Conservation (phyloP, 2,329 filamentous ascomycete genomes). For the Corniculantispora saksenae region DNA sequence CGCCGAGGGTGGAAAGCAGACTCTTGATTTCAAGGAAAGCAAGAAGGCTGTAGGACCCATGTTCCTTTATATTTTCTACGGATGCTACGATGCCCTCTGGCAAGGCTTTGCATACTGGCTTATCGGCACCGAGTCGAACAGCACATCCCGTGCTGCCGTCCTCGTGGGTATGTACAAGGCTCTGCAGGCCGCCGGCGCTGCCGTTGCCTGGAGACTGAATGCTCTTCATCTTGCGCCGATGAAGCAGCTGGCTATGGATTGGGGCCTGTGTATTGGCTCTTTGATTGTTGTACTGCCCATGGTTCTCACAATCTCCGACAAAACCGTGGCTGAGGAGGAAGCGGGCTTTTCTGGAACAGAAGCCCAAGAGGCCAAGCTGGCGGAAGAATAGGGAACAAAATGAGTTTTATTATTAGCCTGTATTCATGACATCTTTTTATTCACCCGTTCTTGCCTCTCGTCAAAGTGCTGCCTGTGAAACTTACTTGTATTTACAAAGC, state of each 20-base stretch:
- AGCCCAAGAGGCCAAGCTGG: constrained; percentile 22
- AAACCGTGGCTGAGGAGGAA: constrained; percentile 29
- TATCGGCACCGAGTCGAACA: constrained; percentile 48
- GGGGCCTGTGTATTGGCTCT: constrained; percentile 46
- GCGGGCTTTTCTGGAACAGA: constrained; percentile 21
- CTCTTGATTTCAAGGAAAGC: constrained; percentile 49
- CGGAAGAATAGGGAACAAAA: constrained; percentile 8
- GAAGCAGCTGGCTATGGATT: constrained; percentile 47
- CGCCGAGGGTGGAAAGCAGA: constrained; percentile 41
- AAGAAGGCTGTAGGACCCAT: constrained; percentile 61
- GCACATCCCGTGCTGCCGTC: constrained; percentile 41
- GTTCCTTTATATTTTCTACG: constrained; percentile 71
- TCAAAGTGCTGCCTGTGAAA: background rate
- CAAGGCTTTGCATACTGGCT: constrained; percentile 66
- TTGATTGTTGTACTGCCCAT: constrained; percentile 44
- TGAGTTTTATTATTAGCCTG: background rate
- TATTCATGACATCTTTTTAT: background rate
- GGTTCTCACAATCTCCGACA: constrained; percentile 39
- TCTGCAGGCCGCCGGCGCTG: constrained; percentile 44
- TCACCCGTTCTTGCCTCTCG: background rate
- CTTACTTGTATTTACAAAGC: background rate
- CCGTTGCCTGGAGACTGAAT: constrained; percentile 49
- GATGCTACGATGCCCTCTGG: constrained; percentile 68
- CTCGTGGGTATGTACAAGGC: constrained; percentile 50
- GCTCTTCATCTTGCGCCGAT: constrained; percentile 37